A percentile compares a stretch with the other conserved stretches of the same genome.
Conservation (phyloP, 352 stramenopile species). For the Globisporangium mamillatum region DNA sequence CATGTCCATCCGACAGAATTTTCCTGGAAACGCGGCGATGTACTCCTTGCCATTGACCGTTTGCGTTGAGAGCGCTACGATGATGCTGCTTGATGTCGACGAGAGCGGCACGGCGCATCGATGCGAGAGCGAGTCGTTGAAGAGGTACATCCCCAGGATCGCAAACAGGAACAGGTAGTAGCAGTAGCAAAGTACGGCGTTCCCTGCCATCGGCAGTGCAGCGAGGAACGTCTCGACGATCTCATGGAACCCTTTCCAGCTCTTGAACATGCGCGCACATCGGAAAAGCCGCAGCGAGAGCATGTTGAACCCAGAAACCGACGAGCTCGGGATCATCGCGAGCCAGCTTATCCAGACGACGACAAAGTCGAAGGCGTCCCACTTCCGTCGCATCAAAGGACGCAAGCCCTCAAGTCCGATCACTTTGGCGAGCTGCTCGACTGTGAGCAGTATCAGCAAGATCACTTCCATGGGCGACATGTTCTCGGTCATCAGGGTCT, state of each 20-base stretch:
- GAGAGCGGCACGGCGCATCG: slow-evolving; percentile 44
- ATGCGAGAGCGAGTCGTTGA: slow-evolving; percentile 78
- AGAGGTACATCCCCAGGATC: slow-evolving; percentile 85
- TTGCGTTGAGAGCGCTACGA: slow-evolving; percentile 17
- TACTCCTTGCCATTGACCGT: slow-evolving; percentile 31
- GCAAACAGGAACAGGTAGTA: slow-evolving; percentile 88
- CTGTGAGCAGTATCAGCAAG: slow-evolving; percentile 60
- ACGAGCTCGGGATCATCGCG: slow-evolving; percentile 37
- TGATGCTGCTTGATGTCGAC: slow-evolving; percentile 18
- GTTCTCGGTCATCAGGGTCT: slow-evolving; percentile 39
- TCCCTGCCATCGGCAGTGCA: slow-evolving; percentile 66
- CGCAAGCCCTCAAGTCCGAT: slow-evolving; percentile 62
- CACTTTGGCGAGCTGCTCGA: slow-evolving; percentile 63
- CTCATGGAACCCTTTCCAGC: slow-evolving; percentile 74
- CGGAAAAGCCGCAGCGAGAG: slow-evolving; percentile 73
- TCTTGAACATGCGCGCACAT: slow-evolving; percentile 62
- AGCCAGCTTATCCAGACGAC: slow-evolving; percentile 67
- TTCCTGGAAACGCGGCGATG: slow-evolving; percentile 42
- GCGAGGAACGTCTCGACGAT: slow-evolving; percentile 76
- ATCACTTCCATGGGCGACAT: slow-evolving; percentile 59
- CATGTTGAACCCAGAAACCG: slow-evolving; percentile 63
- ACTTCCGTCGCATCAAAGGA: slow-evolving; percentile 57
- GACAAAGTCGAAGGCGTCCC: slow-evolving; percentile 67
- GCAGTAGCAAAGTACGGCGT: slow-evolving; percentile 74
- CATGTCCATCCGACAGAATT: slow-evolving; percentile 44